Percentiles rank a stretch among this genome's conserved stretches.
Conservation (phyloP, 1,284 basidiomycete species). For the Mycosarcoma maydis region DNA sequence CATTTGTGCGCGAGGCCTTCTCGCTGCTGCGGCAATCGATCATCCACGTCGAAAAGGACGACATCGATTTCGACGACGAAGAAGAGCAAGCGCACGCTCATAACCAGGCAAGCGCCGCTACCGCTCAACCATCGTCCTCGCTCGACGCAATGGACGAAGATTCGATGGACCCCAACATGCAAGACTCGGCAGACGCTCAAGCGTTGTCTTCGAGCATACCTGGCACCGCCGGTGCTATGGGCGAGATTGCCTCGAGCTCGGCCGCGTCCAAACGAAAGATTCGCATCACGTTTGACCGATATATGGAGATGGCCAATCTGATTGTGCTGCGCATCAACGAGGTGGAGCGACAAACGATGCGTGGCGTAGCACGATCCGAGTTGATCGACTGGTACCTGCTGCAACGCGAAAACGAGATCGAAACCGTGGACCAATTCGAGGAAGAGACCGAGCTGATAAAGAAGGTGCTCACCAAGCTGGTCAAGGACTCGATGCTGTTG, state of each 20-base stretch:
- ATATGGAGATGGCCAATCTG: conserved; percentile 87
- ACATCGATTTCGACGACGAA: conserved; percentile 96
- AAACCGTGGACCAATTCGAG: conserved; percentile 87
- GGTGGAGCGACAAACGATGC: conserved; percentile 79
- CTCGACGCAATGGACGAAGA: conserved; percentile 44
- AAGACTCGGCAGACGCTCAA: conserved; percentile 70
- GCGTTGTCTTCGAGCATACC: conserved; percentile 61
- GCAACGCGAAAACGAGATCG: conserved; percentile 79
- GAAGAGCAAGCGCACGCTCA: conserved; percentile 72
- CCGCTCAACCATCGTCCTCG: conserved; percentile 35
- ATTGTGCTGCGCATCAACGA: conserved; percentile 84
- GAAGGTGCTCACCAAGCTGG: conserved; percentile 87
- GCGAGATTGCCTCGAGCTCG: conserved; percentile 21
- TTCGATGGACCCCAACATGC: conserved; percentile 73
- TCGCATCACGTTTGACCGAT: conserved; percentile 94
- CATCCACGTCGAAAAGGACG: conserved; percentile 99
- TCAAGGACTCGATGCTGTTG: conserved; percentile 74
- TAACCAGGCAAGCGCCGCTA: conserved; percentile 1
- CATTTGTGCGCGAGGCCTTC: conserved; percentile 94
- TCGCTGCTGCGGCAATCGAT: conserved; percentile 93
- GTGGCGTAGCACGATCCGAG: conserved; percentile 78
- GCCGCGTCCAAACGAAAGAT: conserved; percentile 70
- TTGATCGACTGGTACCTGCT: conserved; percentile 97
- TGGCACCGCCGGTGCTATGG: not conserved
- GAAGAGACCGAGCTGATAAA: conserved; percentile 87